phyloP scores from a whole-genome alignment of 257 asterid species.

The Eustoma russellianum region DNA sequence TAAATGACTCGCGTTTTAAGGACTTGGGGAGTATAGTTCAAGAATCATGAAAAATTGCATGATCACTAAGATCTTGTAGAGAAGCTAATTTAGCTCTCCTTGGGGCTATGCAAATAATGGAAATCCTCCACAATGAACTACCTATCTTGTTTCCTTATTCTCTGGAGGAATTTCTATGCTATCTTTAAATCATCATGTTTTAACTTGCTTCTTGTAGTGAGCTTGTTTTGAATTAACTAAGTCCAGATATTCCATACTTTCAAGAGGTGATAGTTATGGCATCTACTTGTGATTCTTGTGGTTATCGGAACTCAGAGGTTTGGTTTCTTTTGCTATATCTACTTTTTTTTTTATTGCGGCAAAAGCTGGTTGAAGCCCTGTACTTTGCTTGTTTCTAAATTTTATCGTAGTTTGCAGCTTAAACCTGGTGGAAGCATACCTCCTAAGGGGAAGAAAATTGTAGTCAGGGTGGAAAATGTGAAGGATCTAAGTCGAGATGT shows the following conservation, averaged over 20 bases:
- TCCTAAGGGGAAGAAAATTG: constrained; percentile 73
- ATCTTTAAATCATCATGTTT: not conserved
- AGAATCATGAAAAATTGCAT: too few species aligned
- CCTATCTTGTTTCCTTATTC: too few species aligned
- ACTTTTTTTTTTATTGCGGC: not conserved
- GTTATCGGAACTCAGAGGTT: constrained; percentile 94
- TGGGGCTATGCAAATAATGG: too few species aligned
- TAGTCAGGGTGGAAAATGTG: constrained; percentile 47
- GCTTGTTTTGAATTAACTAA: constrained; percentile 42
- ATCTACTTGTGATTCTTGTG: constrained; percentile 80
- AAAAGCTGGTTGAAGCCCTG: not conserved
- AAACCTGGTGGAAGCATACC: constrained; percentile 87
- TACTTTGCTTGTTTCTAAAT: constrained; percentile 4
- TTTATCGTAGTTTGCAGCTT: constrained; percentile 39
- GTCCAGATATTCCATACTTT: constrained; percentile 80
- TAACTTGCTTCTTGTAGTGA: not conserved
- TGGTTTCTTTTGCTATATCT: constrained; percentile 3
- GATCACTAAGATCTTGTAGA: too few species aligned
- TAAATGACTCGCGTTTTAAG: too few species aligned
- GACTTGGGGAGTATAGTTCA: too few species aligned
- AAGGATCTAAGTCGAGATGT: constrained; percentile 90
- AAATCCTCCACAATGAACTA: too few species aligned
- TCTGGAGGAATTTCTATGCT: too few species aligned
- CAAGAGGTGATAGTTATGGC: constrained; percentile 97
- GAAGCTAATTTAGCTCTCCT: too few species aligned